phyloP scores from a whole-genome alignment of 306 rosid genomes.

The Quillaja saponaria region DNA sequence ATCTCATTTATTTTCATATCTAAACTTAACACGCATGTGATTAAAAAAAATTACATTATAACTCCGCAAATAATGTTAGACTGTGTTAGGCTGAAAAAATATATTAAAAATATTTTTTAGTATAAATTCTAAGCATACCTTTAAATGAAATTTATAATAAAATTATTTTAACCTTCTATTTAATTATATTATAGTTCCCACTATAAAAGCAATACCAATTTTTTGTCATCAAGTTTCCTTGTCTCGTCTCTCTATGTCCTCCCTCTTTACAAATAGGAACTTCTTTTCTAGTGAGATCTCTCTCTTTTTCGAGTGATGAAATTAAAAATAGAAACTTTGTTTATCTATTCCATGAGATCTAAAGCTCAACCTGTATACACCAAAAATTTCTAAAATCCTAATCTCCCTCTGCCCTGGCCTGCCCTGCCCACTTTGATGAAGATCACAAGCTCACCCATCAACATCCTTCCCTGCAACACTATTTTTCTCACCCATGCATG shows the following conservation, averaged over 20 bases:
- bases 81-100: no score
- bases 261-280: constrained; percentile 33
- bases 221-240: constrained; percentile 35
- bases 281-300: constrained; percentile 36
- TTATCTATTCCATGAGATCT: constrained; percentile 61
- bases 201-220: no score
- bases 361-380: constrained; percentile 41
- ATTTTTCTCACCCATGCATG: constrained; percentile 55
- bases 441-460: constrained; percentile 69
- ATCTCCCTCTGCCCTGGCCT: constrained; percentile 19
- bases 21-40: no score
- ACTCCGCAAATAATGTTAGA: no score
- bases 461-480: constrained; percentile 35
- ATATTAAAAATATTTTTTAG: no score
- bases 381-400: constrained; percentile 35
- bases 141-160: no score
- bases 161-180: no score
- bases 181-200: no score
- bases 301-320: constrained; percentile 22
- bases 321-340: no score
- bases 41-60: no score
- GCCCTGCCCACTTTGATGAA: constrained; percentile 76
- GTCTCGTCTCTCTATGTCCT: constrained; percentile 15
- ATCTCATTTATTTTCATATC: no score
- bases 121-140: no score